phyloP scores from a whole-genome alignment of 805 yeast genomes.

The Lipomyces yamadae region DNA sequence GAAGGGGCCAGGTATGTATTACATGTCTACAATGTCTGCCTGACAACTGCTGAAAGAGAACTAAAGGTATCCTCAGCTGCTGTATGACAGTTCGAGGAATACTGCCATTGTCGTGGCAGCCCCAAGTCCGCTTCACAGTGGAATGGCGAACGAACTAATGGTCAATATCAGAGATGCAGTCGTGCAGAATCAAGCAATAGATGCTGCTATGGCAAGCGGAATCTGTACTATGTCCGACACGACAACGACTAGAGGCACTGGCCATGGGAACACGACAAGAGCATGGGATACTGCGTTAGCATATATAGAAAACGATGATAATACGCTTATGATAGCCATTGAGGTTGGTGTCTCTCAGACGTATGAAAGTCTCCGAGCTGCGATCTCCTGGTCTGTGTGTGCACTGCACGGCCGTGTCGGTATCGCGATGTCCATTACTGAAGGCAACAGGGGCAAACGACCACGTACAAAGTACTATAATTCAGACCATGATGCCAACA shows the following conservation, averaged over 20 bases:
- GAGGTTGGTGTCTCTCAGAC: conserved; percentile 6
- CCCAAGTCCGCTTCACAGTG: conserved; percentile 1
- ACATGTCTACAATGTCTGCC: neutral
- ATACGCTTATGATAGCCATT: neutral
- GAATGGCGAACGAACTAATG: conserved; percentile 2
- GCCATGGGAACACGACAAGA: neutral
- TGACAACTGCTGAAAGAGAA: neutral
- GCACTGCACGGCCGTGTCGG: conserved; percentile 4
- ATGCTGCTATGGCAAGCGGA: neutral
- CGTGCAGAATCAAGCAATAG: neutral
- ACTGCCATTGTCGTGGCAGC: neutral
- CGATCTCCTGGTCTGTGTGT: conserved; percentile 5
- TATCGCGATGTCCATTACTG: neutral
- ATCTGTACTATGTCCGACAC: neutral
- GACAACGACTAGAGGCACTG: neutral
- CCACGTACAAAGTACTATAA: neutral
- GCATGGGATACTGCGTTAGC: conserved; percentile 1
- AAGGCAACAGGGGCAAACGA: neutral
- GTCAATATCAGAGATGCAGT: neutral
- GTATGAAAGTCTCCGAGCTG: neutral
- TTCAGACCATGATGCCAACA: neutral
- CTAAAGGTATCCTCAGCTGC: conserved; percentile 3
- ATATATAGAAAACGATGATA: neutral
- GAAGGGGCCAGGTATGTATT: neutral
- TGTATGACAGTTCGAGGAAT: neutral